Evolutionary conservation across 441 rosid species (phyloP).

Genomic region (Lepidium campestre): DNA sequence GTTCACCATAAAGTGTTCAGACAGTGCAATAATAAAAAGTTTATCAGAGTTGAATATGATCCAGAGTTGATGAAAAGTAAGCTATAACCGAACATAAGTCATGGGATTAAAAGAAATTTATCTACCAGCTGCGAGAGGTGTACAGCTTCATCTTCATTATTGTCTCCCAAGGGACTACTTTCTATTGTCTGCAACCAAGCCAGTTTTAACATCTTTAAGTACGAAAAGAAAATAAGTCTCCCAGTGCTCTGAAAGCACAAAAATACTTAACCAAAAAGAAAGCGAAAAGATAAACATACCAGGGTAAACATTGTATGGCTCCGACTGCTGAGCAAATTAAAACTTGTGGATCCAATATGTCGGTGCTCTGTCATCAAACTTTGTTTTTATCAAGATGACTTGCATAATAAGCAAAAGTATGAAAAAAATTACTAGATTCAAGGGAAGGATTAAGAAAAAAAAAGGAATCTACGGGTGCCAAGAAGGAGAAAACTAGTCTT

Average conservation of each 20-base stretch:
- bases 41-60: too few relatives aligned
- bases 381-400: conserved; percentile 19
- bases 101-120: too few relatives aligned
- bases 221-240: too few relatives aligned
- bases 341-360: conserved; percentile 96
- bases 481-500: conserved; percentile 6
- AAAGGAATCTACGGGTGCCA: not conserved
- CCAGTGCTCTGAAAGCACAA: too few relatives aligned
- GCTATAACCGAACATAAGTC: too few relatives aligned
- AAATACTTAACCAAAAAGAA: too few relatives aligned
- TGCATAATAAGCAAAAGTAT: conserved; percentile 2
- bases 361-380: conserved; percentile 82
- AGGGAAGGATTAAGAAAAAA: not conserved
- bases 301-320: conserved; percentile 98
- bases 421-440: not conserved
- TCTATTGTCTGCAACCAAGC: conserved; percentile 69
- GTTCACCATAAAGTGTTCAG: not conserved
- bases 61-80: too few relatives aligned
- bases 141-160: conserved; percentile 83
- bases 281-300: conserved; percentile 53
- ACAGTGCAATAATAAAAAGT: not conserved
- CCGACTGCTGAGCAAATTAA: conserved; percentile 96
- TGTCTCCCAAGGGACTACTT: conserved; percentile 82
- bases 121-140: conserved; percentile 97
- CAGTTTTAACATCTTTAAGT: conserved; percentile 13